Evolutionary conservation across 192 early-diverging fungal species (phyloP), one percentile per base, ranked within the genome.

Genomic region (Phycomyces nitens): DNA sequence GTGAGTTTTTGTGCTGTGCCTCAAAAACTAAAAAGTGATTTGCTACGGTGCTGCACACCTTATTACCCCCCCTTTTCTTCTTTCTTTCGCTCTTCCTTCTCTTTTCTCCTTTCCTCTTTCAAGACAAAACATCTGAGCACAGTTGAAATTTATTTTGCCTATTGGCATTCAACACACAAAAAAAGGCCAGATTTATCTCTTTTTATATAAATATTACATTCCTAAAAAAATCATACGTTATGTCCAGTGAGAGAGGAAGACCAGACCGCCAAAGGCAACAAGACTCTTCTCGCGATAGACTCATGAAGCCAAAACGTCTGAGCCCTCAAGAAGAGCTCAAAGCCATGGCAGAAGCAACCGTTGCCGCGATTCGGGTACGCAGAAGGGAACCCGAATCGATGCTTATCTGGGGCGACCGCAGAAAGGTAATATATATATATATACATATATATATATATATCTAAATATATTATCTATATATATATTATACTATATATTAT

Each of bases 401-500:
- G 26, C 34, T 63, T 49, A 63, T 63, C 21, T 63, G 61, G 61
- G 61, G 61, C 52, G 61, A 63, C 52, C 61, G 61, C 38, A 63
- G 52, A 50, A 63, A 63, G 61, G 61, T 63, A 47, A 47, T n/a
- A 18, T n/a, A 18, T n/a, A 47, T n/a, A 18, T n/a, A 11, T n/a
- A 47, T n/a, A 18, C 3, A 11, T n/a, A 18, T 47, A 18, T 47
- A 34, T 34, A 34, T 34, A 34, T 34, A 34, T 34, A 34, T 7
- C 2, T 34, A 34, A 34, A 5, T 34, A 34, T 34, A 34, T 34
- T 34, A 34, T 34, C 2, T 34, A 5, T 34, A 34, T 34, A 34
- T 34, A n/a, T n/a, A n/a, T 34, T 34, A 34, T 34, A 34, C 7
- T 34, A 34, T 34, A 34, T 5, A 34, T 34, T 5, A 34, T 34